A percentile compares a stretch with the other conserved stretches of the same genome.
These are phyloP conservation scores for Cladosporium sp. DNA, from an alignment of 2,329 filamentous ascomycete genomes.

Conservation along the genomic window DNA sequence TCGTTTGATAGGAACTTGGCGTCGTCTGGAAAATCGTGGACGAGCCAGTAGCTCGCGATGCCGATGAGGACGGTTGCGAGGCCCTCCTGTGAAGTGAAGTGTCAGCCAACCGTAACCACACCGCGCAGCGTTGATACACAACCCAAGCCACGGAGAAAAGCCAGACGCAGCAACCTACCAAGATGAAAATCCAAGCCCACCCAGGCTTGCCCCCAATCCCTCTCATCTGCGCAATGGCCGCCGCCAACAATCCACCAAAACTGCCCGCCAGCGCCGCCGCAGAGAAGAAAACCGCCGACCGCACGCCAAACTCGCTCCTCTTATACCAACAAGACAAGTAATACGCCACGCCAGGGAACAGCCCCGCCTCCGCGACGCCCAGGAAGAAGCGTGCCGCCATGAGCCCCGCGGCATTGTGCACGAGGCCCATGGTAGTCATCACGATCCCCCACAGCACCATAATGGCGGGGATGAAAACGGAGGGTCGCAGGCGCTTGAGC, in stretches of 20 bases:
- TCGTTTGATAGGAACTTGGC: slow-evolving; percentile 58
- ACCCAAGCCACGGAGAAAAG: neutral
- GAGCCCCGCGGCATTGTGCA: slow-evolving; percentile 24
- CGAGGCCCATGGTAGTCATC: slow-evolving; percentile 21
- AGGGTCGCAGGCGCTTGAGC: slow-evolving; percentile 67
- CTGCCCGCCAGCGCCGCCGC: slow-evolving; percentile 73
- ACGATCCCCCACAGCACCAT: slow-evolving; percentile 60
- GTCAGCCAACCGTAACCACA: slow-evolving; percentile 26
- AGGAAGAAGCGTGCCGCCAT: slow-evolving; percentile 27
- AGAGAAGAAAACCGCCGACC: slow-evolving; percentile 77
- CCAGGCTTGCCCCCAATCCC: slow-evolving; percentile 46
- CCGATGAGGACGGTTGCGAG: slow-evolving; percentile 64
- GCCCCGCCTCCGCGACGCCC: slow-evolving; percentile 26
- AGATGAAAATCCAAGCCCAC: slow-evolving; percentile 18
- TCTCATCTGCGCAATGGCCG: slow-evolving; percentile 63
- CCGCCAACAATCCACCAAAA: slow-evolving; percentile 67
- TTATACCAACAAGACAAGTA: slow-evolving; percentile 74
- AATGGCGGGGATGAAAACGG: slow-evolving; percentile 66
- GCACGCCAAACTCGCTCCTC: slow-evolving; percentile 70
- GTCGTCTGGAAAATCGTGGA: slow-evolving; percentile 74
- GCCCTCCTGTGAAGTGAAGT: slow-evolving; percentile 46
- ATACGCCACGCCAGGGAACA: slow-evolving; percentile 69
- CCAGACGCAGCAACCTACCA: neutral
- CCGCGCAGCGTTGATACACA: no score
- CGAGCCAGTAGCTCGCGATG: slow-evolving; percentile 65